A percentile compares a stretch with the other conserved stretches of the same genome.
Evolutionary conservation across 371 early-diverging fungal species (phyloP).

Genomic region (Batrachochytrium dendrobatidis): DNA sequence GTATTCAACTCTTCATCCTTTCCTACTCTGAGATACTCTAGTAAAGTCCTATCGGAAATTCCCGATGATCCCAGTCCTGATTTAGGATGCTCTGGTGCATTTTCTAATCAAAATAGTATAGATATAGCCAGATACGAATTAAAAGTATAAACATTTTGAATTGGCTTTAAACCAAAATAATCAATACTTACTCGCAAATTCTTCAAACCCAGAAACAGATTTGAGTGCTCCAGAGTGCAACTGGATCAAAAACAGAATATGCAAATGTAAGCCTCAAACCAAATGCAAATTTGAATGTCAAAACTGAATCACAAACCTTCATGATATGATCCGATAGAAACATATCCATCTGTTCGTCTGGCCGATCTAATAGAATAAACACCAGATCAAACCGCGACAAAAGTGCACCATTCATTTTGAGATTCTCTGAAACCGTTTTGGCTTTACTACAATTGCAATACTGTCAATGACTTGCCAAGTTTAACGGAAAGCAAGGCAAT

Average conservation of each 20-base stretch:
- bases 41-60: neutral
- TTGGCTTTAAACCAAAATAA: neutral
- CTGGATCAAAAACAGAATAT: neutral
- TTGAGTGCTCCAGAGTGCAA: constrained; percentile 2
- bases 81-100: neutral
- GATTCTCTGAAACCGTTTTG: constrained; percentile 68
- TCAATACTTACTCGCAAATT: neutral
- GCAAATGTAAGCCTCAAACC: neutral
- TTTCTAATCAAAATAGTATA: neutral
- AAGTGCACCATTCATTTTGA: constrained; percentile 51
- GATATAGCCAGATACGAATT: neutral
- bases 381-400: constrained; percentile 86
- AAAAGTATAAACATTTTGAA: neutral
- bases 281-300: neutral
- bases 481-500: constrained; percentile 18
- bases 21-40: constrained; percentile 37
- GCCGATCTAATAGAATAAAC: constrained; percentile 84
- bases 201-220: neutral
- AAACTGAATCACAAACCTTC: constrained; percentile 26
- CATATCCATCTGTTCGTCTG: constrained; percentile 51
- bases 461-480: constrained; percentile 6
- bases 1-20: constrained; percentile 43
- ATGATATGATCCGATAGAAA: constrained; percentile 58
- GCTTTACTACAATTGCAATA: constrained; percentile 49
- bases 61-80: neutral